Conservation (phyloP, 169 alveolate species). For the Plasmodium vivax region DNA sequence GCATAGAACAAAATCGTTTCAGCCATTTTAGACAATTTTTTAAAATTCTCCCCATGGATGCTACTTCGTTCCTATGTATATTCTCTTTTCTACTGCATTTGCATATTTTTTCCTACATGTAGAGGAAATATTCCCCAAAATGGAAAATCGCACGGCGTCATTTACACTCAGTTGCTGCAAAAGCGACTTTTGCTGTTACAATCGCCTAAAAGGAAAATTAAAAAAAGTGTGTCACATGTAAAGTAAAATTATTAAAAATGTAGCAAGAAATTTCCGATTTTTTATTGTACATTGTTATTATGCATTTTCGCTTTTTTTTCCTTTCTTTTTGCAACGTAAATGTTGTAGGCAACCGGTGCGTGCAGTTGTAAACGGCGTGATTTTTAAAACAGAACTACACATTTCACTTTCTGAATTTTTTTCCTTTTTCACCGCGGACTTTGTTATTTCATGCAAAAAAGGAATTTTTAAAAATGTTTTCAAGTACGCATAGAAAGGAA, state of each 20-base stretch:
- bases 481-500: constrained; percentile 12
- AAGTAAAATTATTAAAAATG: not conserved
- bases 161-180: not conserved
- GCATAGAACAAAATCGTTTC: not conserved
- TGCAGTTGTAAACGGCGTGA: constrained; percentile 33
- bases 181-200: not conserved
- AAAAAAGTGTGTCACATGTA: not conserved
- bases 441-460: not conserved
- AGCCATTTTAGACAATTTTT: not conserved
- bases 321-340: constrained; percentile 6
- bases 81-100: not conserved
- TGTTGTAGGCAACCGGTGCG: constrained; percentile 71
- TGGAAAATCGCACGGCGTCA: not conserved
- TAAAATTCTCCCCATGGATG: not conserved
- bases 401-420: not conserved
- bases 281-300: not conserved
- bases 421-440: not conserved
- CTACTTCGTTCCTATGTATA: not conserved
- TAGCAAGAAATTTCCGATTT: not conserved
- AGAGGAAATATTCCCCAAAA: not conserved
- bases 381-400: constrained; percentile 50
- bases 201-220: not conserved
- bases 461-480: not conserved
- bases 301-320: not conserved
- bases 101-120: not conserved